Evolutionary conservation across 306 rosid species (phyloP), one percentile per base, ranked within the genome.

Genomic region (Argentina anserina): DNA sequence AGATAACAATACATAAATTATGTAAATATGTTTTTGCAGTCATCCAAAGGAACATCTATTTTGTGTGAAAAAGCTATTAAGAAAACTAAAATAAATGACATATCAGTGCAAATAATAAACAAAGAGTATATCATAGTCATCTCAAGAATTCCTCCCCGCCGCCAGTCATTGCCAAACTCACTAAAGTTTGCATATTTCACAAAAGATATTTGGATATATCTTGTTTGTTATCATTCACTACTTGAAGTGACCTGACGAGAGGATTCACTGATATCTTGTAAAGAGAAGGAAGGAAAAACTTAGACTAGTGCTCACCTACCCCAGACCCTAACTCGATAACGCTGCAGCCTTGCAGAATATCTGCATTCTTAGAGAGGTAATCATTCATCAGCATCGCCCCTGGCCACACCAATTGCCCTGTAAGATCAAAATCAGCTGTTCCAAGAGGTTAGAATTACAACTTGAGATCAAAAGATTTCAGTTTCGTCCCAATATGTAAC

Each of bases 371-470:
- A 45, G 97, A 89, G 58, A 93, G 88, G 84, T 85, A 90, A 79
- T 90, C 93, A 77, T 93, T 93, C 77, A 93, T 31, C 71, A 93
- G 78, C 87, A 89, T 86, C 70, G 98, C 98, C 69, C 98, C 98
- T 10, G 98, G 98, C 98, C 98, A 93, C 8, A 93, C 98, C 87
- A 93, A 67, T 60, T 93, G 97, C 68, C 98, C 98, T 13, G 98
- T 93, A 82, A 90, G 81, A 86, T 93, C 98, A 84, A 89, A 93
- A 84, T 93, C 98, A 77, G 97, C 98, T 90, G 89, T 83, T 80
- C 39, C 82, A 46, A 82, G 61, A 73, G 78, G 47, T 78, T 74
- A 87, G 84, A 43, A 78, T 65, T 60, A 17, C 53, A 45, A 69
- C 26, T 13, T 49, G 55, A 86, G 46, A 28, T 49, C 23, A 21